Evolutionary conservation across 148 eudicot genomes (phyloP).

Genomic region (Diospyros kaki): DNA sequence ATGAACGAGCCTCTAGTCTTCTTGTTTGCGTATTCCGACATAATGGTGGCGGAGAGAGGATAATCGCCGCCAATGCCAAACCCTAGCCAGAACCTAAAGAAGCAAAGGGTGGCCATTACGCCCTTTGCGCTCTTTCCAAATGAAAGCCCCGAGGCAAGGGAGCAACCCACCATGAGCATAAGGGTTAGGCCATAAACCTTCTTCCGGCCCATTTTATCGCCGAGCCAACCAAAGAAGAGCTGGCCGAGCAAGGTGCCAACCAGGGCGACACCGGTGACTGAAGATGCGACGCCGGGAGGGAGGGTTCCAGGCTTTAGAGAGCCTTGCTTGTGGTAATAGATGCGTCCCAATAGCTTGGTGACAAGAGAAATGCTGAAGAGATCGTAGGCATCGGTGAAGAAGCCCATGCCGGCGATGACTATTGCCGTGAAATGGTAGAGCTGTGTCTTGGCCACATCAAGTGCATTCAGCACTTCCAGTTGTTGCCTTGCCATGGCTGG

Average conservation of each 20-base stretch:
- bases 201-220: slow-evolving; percentile 48
- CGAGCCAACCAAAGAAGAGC: slow-evolving; percentile 67
- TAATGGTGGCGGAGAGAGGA: slow-evolving; percentile 56
- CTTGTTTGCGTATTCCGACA: slow-evolving; percentile 62
- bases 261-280: slow-evolving; percentile 30
- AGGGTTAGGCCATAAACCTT: slow-evolving; percentile 47
- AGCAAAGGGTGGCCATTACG: slow-evolving; percentile 45
- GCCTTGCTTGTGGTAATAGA: slow-evolving; percentile 18
- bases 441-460: slow-evolving; percentile 32
- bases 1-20: slow-evolving; percentile 60
- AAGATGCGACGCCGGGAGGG: slow-evolving; percentile 22
- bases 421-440: slow-evolving; percentile 32
- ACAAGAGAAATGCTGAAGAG: slow-evolving; percentile 29
- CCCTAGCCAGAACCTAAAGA: slow-evolving; percentile 59
- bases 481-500: slow-evolving; percentile 18
- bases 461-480: slow-evolving; percentile 25
- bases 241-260: slow-evolving; percentile 46
- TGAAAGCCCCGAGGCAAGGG: slow-evolving; percentile 48
- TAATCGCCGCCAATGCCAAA: slow-evolving; percentile 69
- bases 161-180: slow-evolving; percentile 41
- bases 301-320: slow-evolving; percentile 22
- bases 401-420: slow-evolving; percentile 34
- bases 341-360: slow-evolving; percentile 32
- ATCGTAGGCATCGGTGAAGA: slow-evolving; percentile 36
- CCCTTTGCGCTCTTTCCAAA: slow-evolving; percentile 24